phyloP scores from a whole-genome alignment of 2,329 filamentous ascomycete species.

The Fusarium domesticum region DNA sequence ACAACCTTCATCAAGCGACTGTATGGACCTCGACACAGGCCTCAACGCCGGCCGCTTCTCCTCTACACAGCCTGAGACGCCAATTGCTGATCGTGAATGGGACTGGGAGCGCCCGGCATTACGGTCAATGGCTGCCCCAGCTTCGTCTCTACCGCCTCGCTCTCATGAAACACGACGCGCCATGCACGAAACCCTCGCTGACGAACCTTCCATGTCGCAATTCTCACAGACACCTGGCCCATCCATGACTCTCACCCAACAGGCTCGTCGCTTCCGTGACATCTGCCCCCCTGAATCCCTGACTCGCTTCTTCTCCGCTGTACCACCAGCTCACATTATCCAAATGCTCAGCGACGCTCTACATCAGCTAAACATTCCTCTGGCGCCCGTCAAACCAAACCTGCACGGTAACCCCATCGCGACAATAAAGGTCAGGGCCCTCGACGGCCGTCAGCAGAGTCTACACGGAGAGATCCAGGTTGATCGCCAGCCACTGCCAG shows the following conservation, averaged over 20 bases:
- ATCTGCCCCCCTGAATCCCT: slow-evolving; percentile 85
- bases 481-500: slow-evolving; percentile 59
- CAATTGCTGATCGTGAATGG: slow-evolving; percentile 70
- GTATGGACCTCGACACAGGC: slow-evolving; percentile 67
- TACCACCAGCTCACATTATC: slow-evolving; percentile 71
- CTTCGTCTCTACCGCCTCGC: slow-evolving; percentile 35
- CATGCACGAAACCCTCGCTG: slow-evolving; percentile 64
- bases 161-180: slow-evolving; percentile 37
- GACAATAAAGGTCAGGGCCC: slow-evolving; percentile 69
- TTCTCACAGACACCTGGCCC: slow-evolving; percentile 78
- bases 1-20: slow-evolving; percentile 41
- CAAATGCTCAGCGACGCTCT: slow-evolving; percentile 78
- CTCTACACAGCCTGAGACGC: slow-evolving; percentile 82
- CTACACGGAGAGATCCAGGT: slow-evolving; percentile 74
- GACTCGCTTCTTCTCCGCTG: slow-evolving; percentile 86
- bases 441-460: slow-evolving; percentile 68
- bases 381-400: slow-evolving; percentile 49
- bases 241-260: slow-evolving; percentile 82
- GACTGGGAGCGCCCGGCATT: slow-evolving; percentile 80
- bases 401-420: slow-evolving; percentile 55
- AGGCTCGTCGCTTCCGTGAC: slow-evolving; percentile 82
- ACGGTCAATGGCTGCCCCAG: slow-evolving; percentile 47
- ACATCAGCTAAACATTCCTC: slow-evolving; percentile 79
- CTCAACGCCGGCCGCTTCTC: slow-evolving; percentile 54
- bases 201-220: slow-evolving; percentile 83